Conservation (phyloP, 768 basidiomycete species). For the Pleurotus eryngii region DNA sequence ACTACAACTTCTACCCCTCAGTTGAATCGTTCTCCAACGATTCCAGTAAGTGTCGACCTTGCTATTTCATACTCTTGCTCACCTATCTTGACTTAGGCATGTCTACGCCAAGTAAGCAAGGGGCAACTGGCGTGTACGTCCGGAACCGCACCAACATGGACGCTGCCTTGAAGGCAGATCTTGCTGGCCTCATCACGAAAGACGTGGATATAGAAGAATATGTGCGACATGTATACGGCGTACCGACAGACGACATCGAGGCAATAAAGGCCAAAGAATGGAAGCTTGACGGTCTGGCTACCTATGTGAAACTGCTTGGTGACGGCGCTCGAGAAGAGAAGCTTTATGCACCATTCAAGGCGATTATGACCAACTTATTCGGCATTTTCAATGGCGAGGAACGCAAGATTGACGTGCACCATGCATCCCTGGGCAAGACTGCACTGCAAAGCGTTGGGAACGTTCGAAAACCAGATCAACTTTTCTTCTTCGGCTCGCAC, state of each 20-base stretch:
- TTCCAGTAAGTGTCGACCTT: too few species aligned
- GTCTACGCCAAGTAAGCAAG: background rate
- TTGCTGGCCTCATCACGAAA: background rate
- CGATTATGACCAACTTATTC: background rate
- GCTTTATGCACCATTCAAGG: background rate
- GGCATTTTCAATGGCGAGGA: too few species aligned
- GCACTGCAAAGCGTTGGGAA: background rate
- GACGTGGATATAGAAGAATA: background rate
- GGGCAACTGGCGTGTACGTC: background rate
- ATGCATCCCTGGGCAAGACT: background rate
- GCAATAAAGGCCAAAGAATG: background rate
- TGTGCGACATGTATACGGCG: background rate
- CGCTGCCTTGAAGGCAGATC: background rate
- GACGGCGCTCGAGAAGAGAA: background rate
- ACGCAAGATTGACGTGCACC: too few species aligned
- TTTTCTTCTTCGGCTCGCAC: background rate
- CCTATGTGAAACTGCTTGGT: background rate
- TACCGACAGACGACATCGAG: background rate
- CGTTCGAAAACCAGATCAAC: background rate
- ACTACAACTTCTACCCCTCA: too few species aligned
- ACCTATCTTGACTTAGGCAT: too few species aligned
- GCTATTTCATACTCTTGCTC: too few species aligned
- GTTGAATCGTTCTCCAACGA: too few species aligned
- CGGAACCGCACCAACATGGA: background rate
- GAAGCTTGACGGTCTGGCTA: background rate